These are phyloP conservation scores for Cairneyella variabilis DNA, from an alignment of 495 filamentous ascomycete genomes.

Conservation along the genomic window DNA sequence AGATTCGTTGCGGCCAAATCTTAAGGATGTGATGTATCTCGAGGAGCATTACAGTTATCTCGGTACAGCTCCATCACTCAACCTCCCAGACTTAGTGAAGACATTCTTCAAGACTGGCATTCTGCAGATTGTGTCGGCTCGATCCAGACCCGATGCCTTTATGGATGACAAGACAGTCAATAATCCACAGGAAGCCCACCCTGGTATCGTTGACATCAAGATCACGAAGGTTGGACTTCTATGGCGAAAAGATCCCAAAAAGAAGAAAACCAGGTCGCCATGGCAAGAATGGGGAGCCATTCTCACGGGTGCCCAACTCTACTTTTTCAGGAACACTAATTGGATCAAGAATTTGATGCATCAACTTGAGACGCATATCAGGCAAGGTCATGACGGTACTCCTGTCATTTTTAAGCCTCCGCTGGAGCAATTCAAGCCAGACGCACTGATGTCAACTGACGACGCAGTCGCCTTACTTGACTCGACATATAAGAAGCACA, in stretches of 20 bases:
- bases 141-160: conserved; percentile 92
- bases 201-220: conserved; percentile 94
- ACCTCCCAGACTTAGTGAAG: conserved; percentile 73
- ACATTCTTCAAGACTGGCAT: conserved; percentile 88
- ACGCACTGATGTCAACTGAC: conserved; percentile 86
- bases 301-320: conserved; percentile 89
- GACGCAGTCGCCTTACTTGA: conserved; percentile 88
- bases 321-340: conserved; percentile 87
- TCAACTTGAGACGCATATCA: conserved; percentile 77
- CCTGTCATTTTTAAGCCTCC: conserved; percentile 88
- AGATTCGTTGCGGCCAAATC: conserved; percentile 72
- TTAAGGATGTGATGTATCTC: conserved; percentile 87
- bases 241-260: conserved; percentile 94
- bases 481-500: conserved; percentile 88
- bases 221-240: conserved; percentile 93
- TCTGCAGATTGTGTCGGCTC: conserved; percentile 87
- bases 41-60: conserved; percentile 90
- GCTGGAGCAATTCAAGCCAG: conserved; percentile 85
- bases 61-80: conserved; percentile 67
- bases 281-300: conserved; percentile 99
- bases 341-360: conserved; percentile 92
- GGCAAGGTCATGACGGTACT: conserved; percentile 56
- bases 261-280: conserved; percentile 88
- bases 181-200: conserved; percentile 83
- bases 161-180: conserved; percentile 77